Evolutionary conservation across 345 rosid species (phyloP).

Genomic region (Mercurialis annua): DNA sequence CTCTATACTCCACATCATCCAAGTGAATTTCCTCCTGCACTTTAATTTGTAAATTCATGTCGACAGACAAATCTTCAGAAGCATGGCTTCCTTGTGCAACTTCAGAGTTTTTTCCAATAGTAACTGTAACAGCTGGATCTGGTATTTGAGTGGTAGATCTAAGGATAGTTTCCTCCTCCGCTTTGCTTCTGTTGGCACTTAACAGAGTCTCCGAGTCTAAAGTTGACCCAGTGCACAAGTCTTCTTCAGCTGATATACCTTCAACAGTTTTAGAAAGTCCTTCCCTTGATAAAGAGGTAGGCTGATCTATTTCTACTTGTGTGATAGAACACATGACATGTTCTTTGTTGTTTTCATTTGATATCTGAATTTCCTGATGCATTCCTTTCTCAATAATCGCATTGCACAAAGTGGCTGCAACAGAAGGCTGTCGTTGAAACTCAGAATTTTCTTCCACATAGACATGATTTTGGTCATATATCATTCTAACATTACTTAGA

Average conservation of each 20-base stretch:
- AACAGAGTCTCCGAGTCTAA: conserved; percentile 1
- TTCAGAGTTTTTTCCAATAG: conserved; percentile 32
- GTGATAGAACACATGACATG: conserved; percentile 24
- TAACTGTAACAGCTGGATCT: conserved; percentile 9
- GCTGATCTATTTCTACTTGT: conserved; percentile 25
- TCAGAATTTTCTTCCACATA: conserved; percentile 25
- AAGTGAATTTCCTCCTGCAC: conserved; percentile 10
- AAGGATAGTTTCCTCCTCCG: conserved; percentile 19
- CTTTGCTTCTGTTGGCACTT: conserved; percentile 6
- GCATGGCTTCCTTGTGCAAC: conserved; percentile 18
- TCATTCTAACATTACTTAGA: not conserved
- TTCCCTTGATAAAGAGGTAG: conserved; percentile 18
- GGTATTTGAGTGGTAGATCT: conserved; percentile 9
- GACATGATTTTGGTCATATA: not conserved
- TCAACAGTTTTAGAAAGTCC: conserved; percentile 18
- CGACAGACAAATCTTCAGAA: conserved; percentile 20
- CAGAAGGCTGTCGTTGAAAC: conserved; percentile 17
- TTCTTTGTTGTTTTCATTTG: conserved; percentile 20
- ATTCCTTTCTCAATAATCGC: conserved; percentile 22
- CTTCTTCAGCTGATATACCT: conserved; percentile 23
- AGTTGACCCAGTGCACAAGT: conserved; percentile 15
- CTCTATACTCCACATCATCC: conserved; percentile 20
- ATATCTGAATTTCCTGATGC: conserved; percentile 11
- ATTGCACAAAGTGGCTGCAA: conserved; percentile 24
- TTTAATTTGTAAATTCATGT: not conserved